These are phyloP conservation scores for Beverwykella pulmonaria DNA, from an alignment of 495 filamentous ascomycete species.

Conservation along the genomic window DNA sequence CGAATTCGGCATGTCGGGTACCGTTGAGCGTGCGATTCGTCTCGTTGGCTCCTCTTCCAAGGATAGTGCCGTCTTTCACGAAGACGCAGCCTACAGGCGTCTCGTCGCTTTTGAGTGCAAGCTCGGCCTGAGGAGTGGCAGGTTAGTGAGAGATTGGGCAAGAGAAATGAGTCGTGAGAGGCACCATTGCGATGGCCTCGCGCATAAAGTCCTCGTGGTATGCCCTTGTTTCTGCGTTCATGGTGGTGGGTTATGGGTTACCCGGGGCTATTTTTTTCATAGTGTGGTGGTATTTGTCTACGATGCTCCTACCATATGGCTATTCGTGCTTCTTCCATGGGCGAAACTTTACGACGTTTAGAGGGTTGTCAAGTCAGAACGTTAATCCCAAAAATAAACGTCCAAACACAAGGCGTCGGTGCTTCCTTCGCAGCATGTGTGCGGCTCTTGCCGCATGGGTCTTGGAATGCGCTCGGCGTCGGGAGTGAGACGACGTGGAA, in stretches of 20 bases:
- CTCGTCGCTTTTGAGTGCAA: constrained; percentile 79
- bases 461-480: background rate
- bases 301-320: constrained; percentile 12
- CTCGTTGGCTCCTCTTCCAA: constrained; percentile 91
- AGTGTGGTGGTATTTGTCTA: constrained; percentile 4
- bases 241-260: background rate
- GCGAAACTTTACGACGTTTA: background rate
- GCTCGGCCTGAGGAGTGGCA: constrained; percentile 62
- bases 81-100: constrained; percentile 97
- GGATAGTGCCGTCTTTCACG: constrained; percentile 70
- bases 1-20: constrained; percentile 91
- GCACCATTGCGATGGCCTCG: constrained; percentile 49
- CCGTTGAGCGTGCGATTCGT: constrained; percentile 86
- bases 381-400: constrained; percentile 20
- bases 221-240: constrained; percentile 30
- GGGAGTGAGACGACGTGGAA: constrained; percentile 26
- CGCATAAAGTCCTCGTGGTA: constrained; percentile 52
- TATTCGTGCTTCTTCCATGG: constrained; percentile 6
- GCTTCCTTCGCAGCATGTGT: background rate
- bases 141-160: background rate
- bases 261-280: background rate
- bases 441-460: background rate
- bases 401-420: constrained; percentile 12
- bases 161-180: background rate
- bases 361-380: background rate